Base-by-base conservation (phyloP, 2,329 filamentous ascomycete genomes). In the Aaosphaeria arxii region DNA sequence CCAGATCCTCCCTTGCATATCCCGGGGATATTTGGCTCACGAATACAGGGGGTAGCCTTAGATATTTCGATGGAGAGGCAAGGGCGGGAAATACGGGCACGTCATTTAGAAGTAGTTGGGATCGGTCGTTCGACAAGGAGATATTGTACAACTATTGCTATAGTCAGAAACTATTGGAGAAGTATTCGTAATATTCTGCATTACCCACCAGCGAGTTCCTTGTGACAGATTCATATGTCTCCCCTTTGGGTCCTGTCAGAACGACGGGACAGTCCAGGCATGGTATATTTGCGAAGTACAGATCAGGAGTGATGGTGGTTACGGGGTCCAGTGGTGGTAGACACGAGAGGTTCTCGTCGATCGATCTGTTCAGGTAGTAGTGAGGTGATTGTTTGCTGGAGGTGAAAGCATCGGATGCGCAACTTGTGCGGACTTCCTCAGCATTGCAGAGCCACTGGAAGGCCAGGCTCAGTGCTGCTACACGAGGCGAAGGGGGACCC, bases 61-160 rank as follows among this genome's bases (percentile, higher is more conserved):
- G 59, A 1, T 59, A 63, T 5, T 33, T 52, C 0, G 64, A 60
- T 31, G 57, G 59, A 1, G 59, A 63, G 3, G 46, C 39, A n/a
- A 66, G 50, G 3, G 43, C 30, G 2, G 65, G 66, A 41, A 61
- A 62, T 17, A 69, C 55, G 11, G 57, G 55, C 7, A 54, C 39
- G 30, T 51, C 45, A 40, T 68, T 65, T 7, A 69, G 55, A 6
- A 52, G 42, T 30, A 66, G 50, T 5, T 61, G 39, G 28, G 59
- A 60, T 32, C 56, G 59, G 30, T 67, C 57, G 44, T 57, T 54
- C 6, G 63, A 55, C 32, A 68, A 55, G 11, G 62, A 57, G 44
- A 69, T 45, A 46, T 68, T 67, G 46, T 64, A 61, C 46, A 67
- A 54, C 66, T 52, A 38, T 65, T 40, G 17, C 17, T 24, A 24